These are phyloP conservation scores for Fusarium caatingaense DNA, from an alignment of 2,329 filamentous ascomycete genomes.

Conservation along the genomic window DNA sequence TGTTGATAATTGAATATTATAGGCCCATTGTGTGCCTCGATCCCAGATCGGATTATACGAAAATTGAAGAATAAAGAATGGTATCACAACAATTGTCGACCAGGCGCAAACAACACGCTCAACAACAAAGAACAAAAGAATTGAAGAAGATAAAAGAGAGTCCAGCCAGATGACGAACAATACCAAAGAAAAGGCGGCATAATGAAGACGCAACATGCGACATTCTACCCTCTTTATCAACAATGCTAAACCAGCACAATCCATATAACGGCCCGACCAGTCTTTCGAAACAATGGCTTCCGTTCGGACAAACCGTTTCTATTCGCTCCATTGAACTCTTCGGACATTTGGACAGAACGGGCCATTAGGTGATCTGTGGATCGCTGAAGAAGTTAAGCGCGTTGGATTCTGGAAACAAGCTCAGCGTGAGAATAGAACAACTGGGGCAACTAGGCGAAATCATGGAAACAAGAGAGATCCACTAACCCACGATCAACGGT, in stretches of 20 bases:
- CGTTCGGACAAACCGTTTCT: slow-evolving; percentile 6
- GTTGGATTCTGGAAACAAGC: neutral
- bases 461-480: slow-evolving; percentile 2
- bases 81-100: neutral
- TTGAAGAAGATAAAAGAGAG: neutral
- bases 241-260: slow-evolving; percentile 15
- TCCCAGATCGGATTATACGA: neutral
- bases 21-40: neutral
- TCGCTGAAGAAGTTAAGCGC: slow-evolving; percentile 3
- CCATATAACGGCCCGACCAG: slow-evolving; percentile 5
- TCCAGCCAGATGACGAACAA: neutral
- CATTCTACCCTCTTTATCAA: slow-evolving; percentile 1
- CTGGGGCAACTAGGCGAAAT: neutral
- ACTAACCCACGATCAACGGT: slow-evolving; percentile 1
- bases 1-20: neutral
- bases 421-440: neutral
- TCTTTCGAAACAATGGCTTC: slow-evolving; percentile 14
- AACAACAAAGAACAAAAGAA: neutral
- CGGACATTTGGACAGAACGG: slow-evolving; percentile 2
- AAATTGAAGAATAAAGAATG: neutral
- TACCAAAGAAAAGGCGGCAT: neutral
- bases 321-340: neutral
- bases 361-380: slow-evolving; percentile 17
- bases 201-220: neutral
- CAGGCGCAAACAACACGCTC: neutral